Conservation (phyloP, 176 grass and related monocot genomes). For the Puya raimondii region DNA sequence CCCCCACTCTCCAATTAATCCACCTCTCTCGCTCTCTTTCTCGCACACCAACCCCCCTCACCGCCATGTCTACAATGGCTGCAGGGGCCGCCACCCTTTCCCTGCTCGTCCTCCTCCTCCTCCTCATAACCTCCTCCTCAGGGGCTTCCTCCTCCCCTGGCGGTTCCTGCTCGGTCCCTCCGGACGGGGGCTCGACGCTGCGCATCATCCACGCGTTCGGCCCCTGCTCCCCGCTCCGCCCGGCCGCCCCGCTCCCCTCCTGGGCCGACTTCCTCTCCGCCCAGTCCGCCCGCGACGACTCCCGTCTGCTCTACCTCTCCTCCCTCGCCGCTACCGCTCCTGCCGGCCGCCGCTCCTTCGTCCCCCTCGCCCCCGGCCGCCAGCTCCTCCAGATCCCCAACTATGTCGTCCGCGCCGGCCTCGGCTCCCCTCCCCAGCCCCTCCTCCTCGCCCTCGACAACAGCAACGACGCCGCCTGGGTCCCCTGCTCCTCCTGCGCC, state of each 20-base stretch:
- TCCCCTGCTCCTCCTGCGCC: slow-evolving; percentile 53
- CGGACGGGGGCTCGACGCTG: slow-evolving; percentile 35
- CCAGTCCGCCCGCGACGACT: slow-evolving; percentile 35
- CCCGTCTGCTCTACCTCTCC: slow-evolving; percentile 34
- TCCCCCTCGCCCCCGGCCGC: slow-evolving; percentile 61
- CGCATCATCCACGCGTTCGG: slow-evolving; percentile 49
- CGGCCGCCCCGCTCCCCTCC: slow-evolving; percentile 3
- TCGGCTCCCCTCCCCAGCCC: slow-evolving; percentile 60
- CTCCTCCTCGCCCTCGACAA: slow-evolving; percentile 80
- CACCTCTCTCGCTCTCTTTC: too few species aligned
- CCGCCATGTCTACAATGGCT: too few species aligned
- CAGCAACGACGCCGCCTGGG: slow-evolving; percentile 77
- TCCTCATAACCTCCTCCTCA: neutral
- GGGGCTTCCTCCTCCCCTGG: neutral
- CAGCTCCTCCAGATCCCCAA: slow-evolving; percentile 77
- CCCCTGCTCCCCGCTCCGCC: slow-evolving; percentile 15
- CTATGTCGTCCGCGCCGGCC: slow-evolving; percentile 65
- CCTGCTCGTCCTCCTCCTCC: neutral
- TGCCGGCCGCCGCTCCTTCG: slow-evolving; percentile 31
- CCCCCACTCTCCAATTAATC: too few species aligned
- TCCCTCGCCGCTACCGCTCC: slow-evolving; percentile 24
- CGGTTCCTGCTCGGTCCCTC: neutral
- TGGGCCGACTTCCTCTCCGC: slow-evolving; percentile 45
- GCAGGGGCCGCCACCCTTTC: neutral
- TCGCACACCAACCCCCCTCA: too few species aligned